phyloP scores from a whole-genome alignment of 371 early-diverging fungal species.

The Lichtheimia ramosa region DNA sequence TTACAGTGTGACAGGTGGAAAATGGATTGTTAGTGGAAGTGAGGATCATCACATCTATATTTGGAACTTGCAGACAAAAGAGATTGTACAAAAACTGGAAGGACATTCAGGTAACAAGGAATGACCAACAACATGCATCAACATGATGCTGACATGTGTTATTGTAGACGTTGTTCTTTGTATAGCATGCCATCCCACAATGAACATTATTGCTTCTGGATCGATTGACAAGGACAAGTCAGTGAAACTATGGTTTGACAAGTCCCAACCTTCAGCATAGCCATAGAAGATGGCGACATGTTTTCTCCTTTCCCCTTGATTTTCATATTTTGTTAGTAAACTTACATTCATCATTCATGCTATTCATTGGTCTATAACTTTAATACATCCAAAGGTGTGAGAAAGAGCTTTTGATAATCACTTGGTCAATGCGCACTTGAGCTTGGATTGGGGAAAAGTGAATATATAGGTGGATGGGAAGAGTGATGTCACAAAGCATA shows the following conservation, averaged over 20 bases:
- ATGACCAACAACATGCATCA: not conserved
- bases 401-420: too few species aligned
- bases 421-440: too few species aligned
- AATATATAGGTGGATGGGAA: too few species aligned
- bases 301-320: not conserved
- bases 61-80: conserved; percentile 95
- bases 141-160: not conserved
- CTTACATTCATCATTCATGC: too few species aligned
- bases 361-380: too few species aligned
- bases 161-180: conserved; percentile 89
- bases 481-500: too few species aligned
- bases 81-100: conserved; percentile 89
- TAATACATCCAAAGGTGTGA: too few species aligned
- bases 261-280: conserved; percentile 36
- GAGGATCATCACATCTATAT: conserved; percentile 92
- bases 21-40: conserved; percentile 95
- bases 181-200: conserved; percentile 93
- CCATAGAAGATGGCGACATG: not conserved
- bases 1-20: conserved; percentile 92
- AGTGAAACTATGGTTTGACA: conserved; percentile 85
- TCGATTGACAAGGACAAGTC: conserved; percentile 90
- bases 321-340: too few species aligned
- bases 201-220: conserved; percentile 94
- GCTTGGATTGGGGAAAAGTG: too few species aligned
- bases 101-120: conserved; percentile 81